Conservation (phyloP, 2,329 filamentous ascomycete species). For the Penicillium sp. region DNA sequence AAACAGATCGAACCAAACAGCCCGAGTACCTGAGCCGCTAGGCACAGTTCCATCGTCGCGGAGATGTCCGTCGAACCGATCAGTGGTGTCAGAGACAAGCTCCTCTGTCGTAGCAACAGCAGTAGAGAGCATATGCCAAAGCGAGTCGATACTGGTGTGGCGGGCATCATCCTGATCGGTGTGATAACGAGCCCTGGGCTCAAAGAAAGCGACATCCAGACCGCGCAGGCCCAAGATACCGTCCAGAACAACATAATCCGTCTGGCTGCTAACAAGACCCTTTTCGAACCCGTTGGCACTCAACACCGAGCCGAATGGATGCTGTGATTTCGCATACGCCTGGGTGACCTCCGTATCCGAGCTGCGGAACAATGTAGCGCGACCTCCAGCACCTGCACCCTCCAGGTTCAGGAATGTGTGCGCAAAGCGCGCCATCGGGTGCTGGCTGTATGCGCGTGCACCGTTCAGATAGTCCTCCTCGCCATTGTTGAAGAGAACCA, state of each 20-base stretch:
- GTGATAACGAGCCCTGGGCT: conserved; percentile 83
- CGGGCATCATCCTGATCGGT: conserved; percentile 82
- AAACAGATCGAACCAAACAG: conserved; percentile 94
- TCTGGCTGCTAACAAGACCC: conserved; percentile 77
- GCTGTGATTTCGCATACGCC: conserved; percentile 67
- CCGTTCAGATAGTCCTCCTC: conserved; percentile 93
- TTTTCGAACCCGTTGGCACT: conserved; percentile 80
- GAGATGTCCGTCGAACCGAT: conserved; percentile 63
- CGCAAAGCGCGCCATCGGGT: conserved; percentile 74
- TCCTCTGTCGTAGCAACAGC: conserved; percentile 71
- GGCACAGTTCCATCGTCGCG: conserved; percentile 61
- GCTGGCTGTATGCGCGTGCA: conserved; percentile 78
- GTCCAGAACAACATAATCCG: conserved; percentile 84
- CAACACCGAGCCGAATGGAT: conserved; percentile 82
- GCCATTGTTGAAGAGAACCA: conserved; percentile 88
- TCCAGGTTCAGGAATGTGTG: conserved; percentile 94
- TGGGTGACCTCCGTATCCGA: conserved; percentile 83
- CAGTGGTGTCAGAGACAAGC: conserved; percentile 67
- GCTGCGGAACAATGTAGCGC: conserved; percentile 81
- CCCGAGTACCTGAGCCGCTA: conserved; percentile 65
- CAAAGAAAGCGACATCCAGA: conserved; percentile 88
- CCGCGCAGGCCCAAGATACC: conserved; percentile 77
- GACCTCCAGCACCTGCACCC: conserved; percentile 86
- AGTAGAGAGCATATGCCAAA: conserved; percentile 96
- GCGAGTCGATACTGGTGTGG: conserved; percentile 64